Conservation (phyloP, 352 stramenopile genomes). For the Phytophthora agathidicida region DNA sequence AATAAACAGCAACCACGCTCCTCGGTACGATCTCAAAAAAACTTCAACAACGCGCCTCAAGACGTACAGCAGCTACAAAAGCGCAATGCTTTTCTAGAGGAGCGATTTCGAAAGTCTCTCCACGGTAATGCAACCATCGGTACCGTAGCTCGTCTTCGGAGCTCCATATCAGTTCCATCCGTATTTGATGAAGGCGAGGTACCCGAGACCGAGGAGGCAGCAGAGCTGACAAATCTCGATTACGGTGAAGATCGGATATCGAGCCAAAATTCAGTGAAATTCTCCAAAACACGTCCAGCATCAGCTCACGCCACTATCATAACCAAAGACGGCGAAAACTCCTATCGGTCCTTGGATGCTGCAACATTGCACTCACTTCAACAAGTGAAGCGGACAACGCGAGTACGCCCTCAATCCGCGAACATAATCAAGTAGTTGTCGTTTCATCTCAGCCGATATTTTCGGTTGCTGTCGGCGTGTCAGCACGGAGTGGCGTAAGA, state of each 20-base stretch:
- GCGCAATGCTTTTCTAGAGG: slow-evolving; percentile 67
- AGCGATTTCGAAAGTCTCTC: slow-evolving; percentile 53
- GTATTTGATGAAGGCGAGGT: too few relatives aligned
- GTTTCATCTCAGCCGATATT: slow-evolving; percentile 34
- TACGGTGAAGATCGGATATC: neutral
- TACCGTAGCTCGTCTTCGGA: slow-evolving; percentile 23
- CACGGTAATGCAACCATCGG: slow-evolving; percentile 24
- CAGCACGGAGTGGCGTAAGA: too few relatives aligned
- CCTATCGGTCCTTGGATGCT: slow-evolving; percentile 40
- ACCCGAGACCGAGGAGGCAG: too few relatives aligned
- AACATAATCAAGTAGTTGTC: slow-evolving; percentile 13
- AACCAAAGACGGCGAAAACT: neutral
- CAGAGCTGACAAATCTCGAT: too few relatives aligned
- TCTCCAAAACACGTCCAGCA: slow-evolving; percentile 11
- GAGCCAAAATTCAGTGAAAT: slow-evolving; percentile 6
- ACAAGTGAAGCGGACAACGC: slow-evolving; percentile 42
- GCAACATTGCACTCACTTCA: slow-evolving; percentile 53
- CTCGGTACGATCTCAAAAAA: slow-evolving; percentile 9
- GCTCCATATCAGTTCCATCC: slow-evolving; percentile 16
- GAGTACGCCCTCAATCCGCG: slow-evolving; percentile 56
- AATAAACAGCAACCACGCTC: slow-evolving; percentile 14
- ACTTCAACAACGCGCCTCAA: slow-evolving; percentile 18
- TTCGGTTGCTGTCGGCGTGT: too few relatives aligned
- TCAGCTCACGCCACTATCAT: slow-evolving; percentile 17
- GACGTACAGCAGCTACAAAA: slow-evolving; percentile 61